Evolutionary conservation across 352 stramenopile species (phyloP), one percentile per base, ranked within the genome.

Genomic region (Phytophthora citrophthora): DNA sequence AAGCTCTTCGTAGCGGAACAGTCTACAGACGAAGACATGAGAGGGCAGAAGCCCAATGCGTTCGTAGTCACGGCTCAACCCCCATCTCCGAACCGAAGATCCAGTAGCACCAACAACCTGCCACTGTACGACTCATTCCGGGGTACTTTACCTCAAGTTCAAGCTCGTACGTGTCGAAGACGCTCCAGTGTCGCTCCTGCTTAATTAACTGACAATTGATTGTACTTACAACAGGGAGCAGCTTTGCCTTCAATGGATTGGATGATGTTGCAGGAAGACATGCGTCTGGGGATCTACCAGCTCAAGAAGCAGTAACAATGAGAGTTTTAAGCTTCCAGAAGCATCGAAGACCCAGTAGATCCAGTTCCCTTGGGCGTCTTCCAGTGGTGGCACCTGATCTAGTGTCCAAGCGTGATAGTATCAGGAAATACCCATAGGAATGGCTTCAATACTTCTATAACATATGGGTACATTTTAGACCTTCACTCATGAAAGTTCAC

Each of bases 271-370:
- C 16, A 1, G 48, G 41, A 13, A 47, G 47, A 32, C 60, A 54
- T 10, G 55, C 41, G 7, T 67, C 66, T 18, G 67, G 61, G 4
- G 66, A 64, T 5, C 13, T 52, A 23, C 47, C 54, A 3, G 23
- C 45, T 11, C 56, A 64, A 32, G 70, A 78, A 51, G 67, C 69
- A 5, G 70, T 76, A 24, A 78, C 70, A 3, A 74, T 68, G 66
- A 57, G 70, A 46, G 61, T 76, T 16, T n/a, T 76, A n/a, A 78
- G 62, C 34, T 78, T 78, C 31, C 66, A 78, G 46, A 64, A 61
- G 27, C 27, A 64, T 11, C 64, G 61, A 16, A 49, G 27, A 47
- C 18, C 27, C n/a, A 68, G 47, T 50, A 61, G 65, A 61, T 53
- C 63, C 32, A 55, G 48, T n/a, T 77, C 70, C 7, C 45, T 74